These are phyloP conservation scores for Leccinum disarticulatum DNA, from an alignment of 768 basidiomycete species.

Conservation along the genomic window DNA sequence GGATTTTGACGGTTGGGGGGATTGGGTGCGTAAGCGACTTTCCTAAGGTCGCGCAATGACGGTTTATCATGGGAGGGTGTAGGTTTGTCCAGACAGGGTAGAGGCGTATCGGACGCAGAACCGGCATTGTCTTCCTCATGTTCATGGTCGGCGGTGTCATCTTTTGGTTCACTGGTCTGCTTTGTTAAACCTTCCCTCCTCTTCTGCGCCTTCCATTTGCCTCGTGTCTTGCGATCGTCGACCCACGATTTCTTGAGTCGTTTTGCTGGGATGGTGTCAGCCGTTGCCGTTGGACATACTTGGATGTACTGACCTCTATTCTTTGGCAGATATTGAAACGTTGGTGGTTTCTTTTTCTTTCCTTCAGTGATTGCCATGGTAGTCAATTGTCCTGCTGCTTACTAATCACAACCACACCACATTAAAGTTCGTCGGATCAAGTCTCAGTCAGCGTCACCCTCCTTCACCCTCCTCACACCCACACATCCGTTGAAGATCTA, in stretches of 20 bases:
- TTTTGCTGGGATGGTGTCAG: conserved; percentile 51
- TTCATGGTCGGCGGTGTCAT: not conserved
- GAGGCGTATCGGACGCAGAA: not conserved
- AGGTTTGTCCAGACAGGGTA: conserved; percentile 1
- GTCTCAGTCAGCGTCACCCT: conserved; percentile 12
- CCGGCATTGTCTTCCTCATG: not conserved
- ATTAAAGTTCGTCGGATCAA: conserved; percentile 26
- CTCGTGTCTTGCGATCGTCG: conserved; percentile 71
- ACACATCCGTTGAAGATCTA: conserved; percentile 46
- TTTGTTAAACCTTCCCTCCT: conserved; percentile 42
- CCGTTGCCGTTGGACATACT: not conserved
- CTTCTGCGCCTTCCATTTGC: conserved; percentile 76
- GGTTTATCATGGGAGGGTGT: conserved; percentile 12
- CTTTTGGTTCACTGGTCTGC: conserved; percentile 3
- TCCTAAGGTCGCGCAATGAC: conserved; percentile 60
- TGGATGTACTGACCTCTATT: conserved; percentile 53
- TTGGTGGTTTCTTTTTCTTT: conserved; percentile 57
- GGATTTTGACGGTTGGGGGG: conserved; percentile 60
- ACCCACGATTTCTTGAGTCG: conserved; percentile 83
- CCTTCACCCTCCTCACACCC: conserved; percentile 34
- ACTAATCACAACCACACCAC: conserved; percentile 20
- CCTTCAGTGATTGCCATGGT: conserved; percentile 6
- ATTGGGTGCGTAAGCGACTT: conserved; percentile 58
- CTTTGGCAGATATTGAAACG: conserved; percentile 65
- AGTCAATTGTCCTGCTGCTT: conserved; percentile 12